Evolutionary conservation across 2,329 filamentous ascomycete species (phyloP).

Genomic region (Rhinocladiella similis): DNA sequence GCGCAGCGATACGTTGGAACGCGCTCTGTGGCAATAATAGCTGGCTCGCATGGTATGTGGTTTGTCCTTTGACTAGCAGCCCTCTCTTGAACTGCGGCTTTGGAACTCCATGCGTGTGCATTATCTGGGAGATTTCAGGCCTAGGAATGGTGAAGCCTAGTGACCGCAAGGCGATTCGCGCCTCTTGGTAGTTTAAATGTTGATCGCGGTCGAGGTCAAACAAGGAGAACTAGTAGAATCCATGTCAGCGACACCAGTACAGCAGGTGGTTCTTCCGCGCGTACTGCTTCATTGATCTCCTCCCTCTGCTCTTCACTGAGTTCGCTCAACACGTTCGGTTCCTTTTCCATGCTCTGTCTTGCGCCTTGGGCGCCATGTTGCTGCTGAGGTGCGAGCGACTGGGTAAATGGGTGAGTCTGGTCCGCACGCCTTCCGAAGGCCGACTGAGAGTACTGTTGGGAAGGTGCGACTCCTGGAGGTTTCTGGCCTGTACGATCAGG

Average conservation of each 20-base stretch:
- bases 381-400: conserved; percentile 40
- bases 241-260: conserved; percentile 1
- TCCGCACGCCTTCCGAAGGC: conserved; percentile 41
- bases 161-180: conserved; percentile 93
- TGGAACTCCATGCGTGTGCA: conserved; percentile 77
- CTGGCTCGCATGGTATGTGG: conserved; percentile 58
- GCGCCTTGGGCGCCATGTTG: conserved; percentile 40
- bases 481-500: conserved; percentile 45
- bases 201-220: conserved; percentile 97
- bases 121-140: conserved; percentile 75
- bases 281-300: conserved; percentile 89
- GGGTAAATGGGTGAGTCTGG: conserved; percentile 36
- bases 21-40: conserved; percentile 71
- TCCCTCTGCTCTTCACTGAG: conserved; percentile 87
- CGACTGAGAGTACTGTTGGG: conserved; percentile 43
- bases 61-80: conserved; percentile 22
- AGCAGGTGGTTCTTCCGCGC: conserved; percentile 24
- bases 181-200: conserved; percentile 95
- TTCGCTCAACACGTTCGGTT: conserved; percentile 52
- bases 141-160: conserved; percentile 92
- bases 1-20: conserved; percentile 75
- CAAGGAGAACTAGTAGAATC: conserved; percentile 69
- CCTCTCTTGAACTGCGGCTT: conserved; percentile 56
- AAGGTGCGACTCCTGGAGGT: conserved; percentile 7
- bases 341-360: conserved; percentile 46